Evolutionary conservation across 495 filamentous ascomycete genomes (phyloP).

Genomic region (Xylaria nigripes): DNA sequence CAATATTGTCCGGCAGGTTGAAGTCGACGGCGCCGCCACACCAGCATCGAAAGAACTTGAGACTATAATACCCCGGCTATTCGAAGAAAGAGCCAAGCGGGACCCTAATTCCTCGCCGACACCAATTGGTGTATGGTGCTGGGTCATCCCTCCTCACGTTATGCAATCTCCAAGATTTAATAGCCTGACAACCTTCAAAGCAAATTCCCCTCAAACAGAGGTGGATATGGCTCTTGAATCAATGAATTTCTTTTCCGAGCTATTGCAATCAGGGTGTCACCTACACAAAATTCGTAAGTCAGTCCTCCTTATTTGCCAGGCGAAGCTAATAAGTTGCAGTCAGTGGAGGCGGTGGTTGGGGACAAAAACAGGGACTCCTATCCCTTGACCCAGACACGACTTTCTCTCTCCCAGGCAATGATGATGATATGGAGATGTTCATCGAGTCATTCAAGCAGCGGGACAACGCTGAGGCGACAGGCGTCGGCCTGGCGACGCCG

Average conservation of each 20-base stretch:
- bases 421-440: conserved; percentile 25
- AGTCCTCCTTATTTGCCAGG: not conserved
- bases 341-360: conserved; percentile 89
- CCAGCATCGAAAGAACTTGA: conserved; percentile 77
- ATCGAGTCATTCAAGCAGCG: conserved; percentile 23
- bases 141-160: conserved; percentile 45
- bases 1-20: conserved; percentile 69
- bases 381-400: conserved; percentile 67
- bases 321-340: conserved; percentile 36
- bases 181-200: conserved; percentile 14
- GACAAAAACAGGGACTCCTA: conserved; percentile 71
- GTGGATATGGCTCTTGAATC: conserved; percentile 10
- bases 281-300: conserved; percentile 52
- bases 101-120: conserved; percentile 22
- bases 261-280: conserved; percentile 43
- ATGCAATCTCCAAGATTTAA: conserved; percentile 12
- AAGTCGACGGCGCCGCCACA: conserved; percentile 39
- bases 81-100: conserved; percentile 31
- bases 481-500: conserved; percentile 31
- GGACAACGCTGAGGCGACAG: conserved; percentile 13
- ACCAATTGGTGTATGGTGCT: conserved; percentile 66
- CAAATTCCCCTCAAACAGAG: conserved; percentile 16
- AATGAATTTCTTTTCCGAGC: conserved; percentile 16
- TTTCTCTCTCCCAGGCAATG: conserved; percentile 22
- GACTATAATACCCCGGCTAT: conserved; percentile 50